Conservation (phyloP, 2,329 filamentous ascomycete genomes). For the Alternaria longipes region DNA sequence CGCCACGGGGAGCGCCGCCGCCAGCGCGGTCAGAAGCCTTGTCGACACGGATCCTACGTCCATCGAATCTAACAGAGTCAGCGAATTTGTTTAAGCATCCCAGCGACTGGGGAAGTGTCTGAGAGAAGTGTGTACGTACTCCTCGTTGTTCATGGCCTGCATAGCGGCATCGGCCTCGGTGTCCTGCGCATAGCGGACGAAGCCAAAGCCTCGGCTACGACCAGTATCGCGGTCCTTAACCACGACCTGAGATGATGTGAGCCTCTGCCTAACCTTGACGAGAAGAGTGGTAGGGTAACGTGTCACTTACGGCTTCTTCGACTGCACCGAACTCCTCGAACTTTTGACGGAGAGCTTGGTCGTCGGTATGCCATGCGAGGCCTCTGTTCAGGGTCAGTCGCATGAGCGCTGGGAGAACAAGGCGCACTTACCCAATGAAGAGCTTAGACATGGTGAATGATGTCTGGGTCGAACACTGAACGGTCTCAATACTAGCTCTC, state of each 20-base stretch:
- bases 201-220: conserved; percentile 96
- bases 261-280: conserved; percentile 10
- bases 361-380: conserved; percentile 98
- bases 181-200: conserved; percentile 86
- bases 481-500: conserved; percentile 53
- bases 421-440: conserved; percentile 81
- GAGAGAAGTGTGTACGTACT: conserved; percentile 63
- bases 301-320: conserved; percentile 87
- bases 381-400: conserved; percentile 67
- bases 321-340: conserved; percentile 92
- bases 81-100: not conserved
- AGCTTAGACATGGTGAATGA: conserved; percentile 80
- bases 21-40: conserved; percentile 83
- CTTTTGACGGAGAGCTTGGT: conserved; percentile 83
- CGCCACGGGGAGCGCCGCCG: conserved; percentile 56
- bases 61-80: conserved; percentile 76
- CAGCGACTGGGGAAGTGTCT: not conserved
- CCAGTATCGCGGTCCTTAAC: conserved; percentile 98
- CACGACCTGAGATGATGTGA: conserved; percentile 73
- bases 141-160: conserved; percentile 82
- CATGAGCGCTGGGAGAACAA: not conserved
- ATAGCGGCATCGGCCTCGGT: conserved; percentile 81
- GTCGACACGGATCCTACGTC: conserved; percentile 92
- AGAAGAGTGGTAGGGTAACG: conserved; percentile 3
- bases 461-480: conserved; percentile 47